Evolutionary conservation across 2,329 filamentous ascomycete genomes (phyloP), one percentile per base, ranked within the genome.

Genomic region (Botrytis medusae): DNA sequence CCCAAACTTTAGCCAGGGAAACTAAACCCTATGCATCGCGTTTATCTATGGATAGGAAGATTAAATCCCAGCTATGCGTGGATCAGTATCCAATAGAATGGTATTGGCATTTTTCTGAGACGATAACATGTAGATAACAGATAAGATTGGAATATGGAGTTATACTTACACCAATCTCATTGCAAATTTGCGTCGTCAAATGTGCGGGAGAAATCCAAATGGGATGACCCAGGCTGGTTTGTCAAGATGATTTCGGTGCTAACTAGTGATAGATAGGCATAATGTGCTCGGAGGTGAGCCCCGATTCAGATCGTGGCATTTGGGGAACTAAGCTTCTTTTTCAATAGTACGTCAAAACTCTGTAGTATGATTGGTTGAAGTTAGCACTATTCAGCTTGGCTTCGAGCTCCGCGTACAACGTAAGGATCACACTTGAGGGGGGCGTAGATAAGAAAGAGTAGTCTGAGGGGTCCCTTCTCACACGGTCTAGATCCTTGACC

Each of bases 21-120:
- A 37, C 44, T 65, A 51, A 65, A 65, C 29, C 63, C 32, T 54
- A 54, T 40, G 64, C 34, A 67, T 67, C 64, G 46, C 64, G 64
- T 54, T 67, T 67, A 54, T 67, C 46, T 40, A 37, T 54, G 10
- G 64, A 8, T 40, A 40, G 40, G 32, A 29, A 40, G 22, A 54
- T 18, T 20, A 20, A 25, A 54, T 67, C 64, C 64, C 16, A 54
- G 46, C 37, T 20, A 4, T 51, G 22, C 4, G 44, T 67, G 46
- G 14, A 51, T 20, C 25, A 29, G 22, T 54, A n/a, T n/a, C 46
- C 64, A 54, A 67, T 67, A 20, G 32, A 51, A 40, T n/a, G 46
- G 22, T 37, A 37, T 20, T 54, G 64, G 46, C 46, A 67, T 54
- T 29, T 54, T 20, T 67, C 64, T 67, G 46, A 18, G 64, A n/a